Conservation (phyloP, 768 basidiomycete species). For the Rhizopogon salebrosus region DNA sequence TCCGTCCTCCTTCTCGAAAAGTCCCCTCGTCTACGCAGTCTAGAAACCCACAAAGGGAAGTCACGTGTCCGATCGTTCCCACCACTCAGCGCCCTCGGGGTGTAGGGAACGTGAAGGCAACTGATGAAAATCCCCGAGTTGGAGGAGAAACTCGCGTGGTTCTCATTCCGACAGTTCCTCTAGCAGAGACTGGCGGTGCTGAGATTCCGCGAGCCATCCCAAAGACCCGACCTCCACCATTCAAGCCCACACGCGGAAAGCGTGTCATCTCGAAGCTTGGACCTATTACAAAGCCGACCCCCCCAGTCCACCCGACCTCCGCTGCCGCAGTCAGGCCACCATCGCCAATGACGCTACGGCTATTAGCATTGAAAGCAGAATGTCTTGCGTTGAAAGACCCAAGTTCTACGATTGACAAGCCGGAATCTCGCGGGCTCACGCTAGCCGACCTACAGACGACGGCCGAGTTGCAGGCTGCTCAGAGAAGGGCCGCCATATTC, state of each 20-base stretch:
- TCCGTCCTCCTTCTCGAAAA: background rate
- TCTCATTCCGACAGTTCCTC: constrained; percentile 17
- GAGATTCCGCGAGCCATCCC: background rate
- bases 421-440: background rate
- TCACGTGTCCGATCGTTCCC: background rate
- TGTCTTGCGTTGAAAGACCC: too few species aligned
- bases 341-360: background rate
- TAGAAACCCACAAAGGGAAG: background rate
- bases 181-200: background rate
- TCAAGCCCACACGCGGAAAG: background rate
- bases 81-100: constrained; percentile 1
- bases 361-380: background rate
- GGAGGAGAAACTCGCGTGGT: constrained; percentile 25
- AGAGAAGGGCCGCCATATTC: too few species aligned
- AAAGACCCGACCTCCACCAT: background rate
- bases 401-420: background rate
- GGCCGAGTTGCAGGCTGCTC: too few species aligned
- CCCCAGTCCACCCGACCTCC: too few species aligned
- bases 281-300: too few species aligned
- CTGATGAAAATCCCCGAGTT: constrained; percentile 1
- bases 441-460: background rate
- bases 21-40: background rate
- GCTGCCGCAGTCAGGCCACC: background rate
- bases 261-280: background rate
- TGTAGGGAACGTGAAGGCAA: background rate